These are phyloP conservation scores for Kodamaea lidongshanica DNA, from an alignment of 805 yeast genomes.

Conservation along the genomic window DNA sequence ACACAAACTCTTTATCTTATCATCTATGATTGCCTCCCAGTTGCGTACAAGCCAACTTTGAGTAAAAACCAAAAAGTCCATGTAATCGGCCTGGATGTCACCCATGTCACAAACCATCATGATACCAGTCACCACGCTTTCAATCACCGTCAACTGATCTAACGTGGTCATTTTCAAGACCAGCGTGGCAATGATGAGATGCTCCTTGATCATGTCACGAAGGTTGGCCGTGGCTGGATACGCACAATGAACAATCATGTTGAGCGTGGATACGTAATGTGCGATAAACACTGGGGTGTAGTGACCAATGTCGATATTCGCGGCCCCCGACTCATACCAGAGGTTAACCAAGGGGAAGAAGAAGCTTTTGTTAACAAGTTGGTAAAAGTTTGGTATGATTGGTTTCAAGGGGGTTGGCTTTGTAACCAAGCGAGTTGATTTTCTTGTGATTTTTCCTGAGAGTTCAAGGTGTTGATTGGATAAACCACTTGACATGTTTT, in stretches of 20 bases:
- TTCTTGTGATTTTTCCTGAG: slow-evolving; percentile 42
- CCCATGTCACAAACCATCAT: slow-evolving; percentile 29
- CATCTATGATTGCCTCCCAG: slow-evolving; percentile 36
- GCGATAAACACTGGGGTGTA: slow-evolving; percentile 49
- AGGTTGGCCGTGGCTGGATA: slow-evolving; percentile 49
- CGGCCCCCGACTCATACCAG: slow-evolving; percentile 44
- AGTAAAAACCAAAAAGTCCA: slow-evolving; percentile 15
- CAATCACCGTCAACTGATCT: slow-evolving; percentile 31
- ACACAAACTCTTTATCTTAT: slow-evolving; percentile 29
- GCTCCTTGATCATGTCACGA: slow-evolving; percentile 53
- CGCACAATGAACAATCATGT: slow-evolving; percentile 51
- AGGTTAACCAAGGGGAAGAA: slow-evolving; percentile 51
- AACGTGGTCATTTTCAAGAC: slow-evolving; percentile 13
- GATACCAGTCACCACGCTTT: slow-evolving; percentile 34
- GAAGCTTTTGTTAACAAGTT: slow-evolving; percentile 37
- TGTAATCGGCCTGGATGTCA: slow-evolving; percentile 22
- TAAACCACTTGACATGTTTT: too few species aligned
- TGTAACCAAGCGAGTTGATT: slow-evolving; percentile 29
- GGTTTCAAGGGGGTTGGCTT: slow-evolving; percentile 10
- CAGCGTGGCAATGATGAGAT: slow-evolving; percentile 31
- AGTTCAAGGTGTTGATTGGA: too few species aligned
- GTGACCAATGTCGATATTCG: slow-evolving; percentile 41
- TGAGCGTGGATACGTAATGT: slow-evolving; percentile 56
- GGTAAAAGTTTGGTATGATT: slow-evolving; percentile 25
- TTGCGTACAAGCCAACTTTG: slow-evolving; percentile 22